Evolutionary conservation across 345 rosid species (phyloP), one percentile per base, ranked within the genome.

Genomic region (Cardamine occulta): DNA sequence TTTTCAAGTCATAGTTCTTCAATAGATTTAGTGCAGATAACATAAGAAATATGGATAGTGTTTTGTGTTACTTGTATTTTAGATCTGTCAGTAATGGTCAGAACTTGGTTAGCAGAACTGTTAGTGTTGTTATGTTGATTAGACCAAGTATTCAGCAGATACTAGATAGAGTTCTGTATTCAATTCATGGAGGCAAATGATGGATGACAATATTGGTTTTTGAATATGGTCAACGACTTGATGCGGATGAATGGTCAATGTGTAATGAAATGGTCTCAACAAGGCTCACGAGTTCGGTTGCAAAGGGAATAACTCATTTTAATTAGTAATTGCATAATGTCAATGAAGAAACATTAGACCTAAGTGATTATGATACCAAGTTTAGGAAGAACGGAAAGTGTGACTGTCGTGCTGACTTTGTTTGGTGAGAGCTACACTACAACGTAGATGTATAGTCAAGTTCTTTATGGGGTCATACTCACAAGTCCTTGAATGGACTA

Each of bases 71-170:
- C 39, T 53, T 68, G 28, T 54, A 68, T 11, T 7, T 17, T 26
- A 42, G 51, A 68, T 37, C 18, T 40, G 24, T 28, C 55, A 56
- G 19, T n/a, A 24, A 15, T 17, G n/a, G 35, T 64, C 6, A 39
- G 32, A 14, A 15, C 66, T 40, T 40, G 51, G 12, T 62, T 21
- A 45, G 55, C 54, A 17, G 3, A 37, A 13, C 12, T 19, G 15
- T 19, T 42, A 17, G 68, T 45, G 14, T 45, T 64, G 24, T 10
- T n/a, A 28, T 64, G 40, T 64, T 45, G 55, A 64, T 47, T 65
- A 47, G 29, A 48, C n/a, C 17, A 47, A 45, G 54, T 31, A 17
- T 47, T 65, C 42, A 31, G 56, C 11, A 17, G 17, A 47, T 6
- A 47, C 42, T 47, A 10, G 23, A 17, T 64, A 11, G 55, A 47